Conservation (phyloP, 169 alveolate species). For the Blepharisma undulans region DNA sequence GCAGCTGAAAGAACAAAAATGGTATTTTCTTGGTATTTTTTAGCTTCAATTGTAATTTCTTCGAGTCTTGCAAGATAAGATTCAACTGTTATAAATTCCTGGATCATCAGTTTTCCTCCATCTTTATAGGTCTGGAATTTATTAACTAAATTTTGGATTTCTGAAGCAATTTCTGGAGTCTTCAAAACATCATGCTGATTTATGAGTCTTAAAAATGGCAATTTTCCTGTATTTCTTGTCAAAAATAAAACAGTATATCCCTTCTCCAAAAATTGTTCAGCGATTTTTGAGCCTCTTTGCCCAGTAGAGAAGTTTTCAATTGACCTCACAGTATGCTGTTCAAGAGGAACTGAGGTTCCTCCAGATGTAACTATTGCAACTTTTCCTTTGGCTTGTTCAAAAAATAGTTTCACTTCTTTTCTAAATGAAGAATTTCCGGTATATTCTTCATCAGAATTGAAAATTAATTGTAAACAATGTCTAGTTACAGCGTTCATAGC, state of each 20-base stretch:
- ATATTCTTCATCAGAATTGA: not conserved
- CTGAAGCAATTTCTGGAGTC: not conserved
- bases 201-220: slow-evolving; percentile 61
- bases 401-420: not conserved
- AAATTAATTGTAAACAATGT: not conserved
- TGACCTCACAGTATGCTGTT: slow-evolving; percentile 80
- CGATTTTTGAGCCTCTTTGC: slow-evolving; percentile 82
- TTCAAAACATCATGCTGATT: slow-evolving; percentile 12
- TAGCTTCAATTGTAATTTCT: slow-evolving; percentile 40
- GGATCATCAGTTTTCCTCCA: slow-evolving; percentile 43
- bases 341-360: slow-evolving; percentile 91
- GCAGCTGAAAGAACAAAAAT: slow-evolving; percentile 83
- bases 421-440: not conserved
- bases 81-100: slow-evolving; percentile 62
- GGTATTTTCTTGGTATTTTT: slow-evolving; percentile 13
- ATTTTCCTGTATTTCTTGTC: slow-evolving; percentile 54
- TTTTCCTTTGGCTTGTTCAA: slow-evolving; percentile 32
- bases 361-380: slow-evolving; percentile 87
- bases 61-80: slow-evolving; percentile 60
- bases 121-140: slow-evolving; percentile 36
- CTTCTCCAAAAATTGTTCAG: slow-evolving; percentile 77
- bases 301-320: slow-evolving; percentile 91
- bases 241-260: slow-evolving; percentile 74
- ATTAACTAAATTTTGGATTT: not conserved
- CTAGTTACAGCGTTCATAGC: slow-evolving; percentile 35